phyloP scores from a whole-genome alignment of 768 basidiomycete genomes.

The Hypholoma fasciculare region DNA sequence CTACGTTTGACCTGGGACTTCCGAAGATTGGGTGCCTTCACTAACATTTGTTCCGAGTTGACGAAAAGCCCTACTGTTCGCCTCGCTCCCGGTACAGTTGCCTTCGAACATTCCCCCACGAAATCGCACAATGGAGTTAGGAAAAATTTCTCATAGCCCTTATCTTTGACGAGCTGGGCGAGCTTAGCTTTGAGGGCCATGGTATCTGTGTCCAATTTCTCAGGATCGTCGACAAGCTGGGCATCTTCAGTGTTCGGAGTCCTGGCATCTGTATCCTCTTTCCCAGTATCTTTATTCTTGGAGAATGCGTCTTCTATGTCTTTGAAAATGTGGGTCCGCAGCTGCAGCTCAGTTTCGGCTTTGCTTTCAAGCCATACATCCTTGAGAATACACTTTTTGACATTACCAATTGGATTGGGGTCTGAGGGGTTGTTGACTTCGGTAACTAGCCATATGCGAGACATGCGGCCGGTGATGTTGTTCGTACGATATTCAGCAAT shows the following conservation, averaged over 20 bases:
- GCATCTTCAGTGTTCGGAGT: no score
- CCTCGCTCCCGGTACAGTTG: no score
- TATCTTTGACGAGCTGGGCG: no score
- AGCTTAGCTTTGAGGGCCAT: no score
- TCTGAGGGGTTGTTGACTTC: background rate
- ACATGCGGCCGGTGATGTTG: constrained; percentile 9
- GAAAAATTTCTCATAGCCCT: no score
- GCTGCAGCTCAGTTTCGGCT: constrained; percentile 7
- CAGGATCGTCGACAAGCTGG: no score
- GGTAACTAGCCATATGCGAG: constrained; percentile 3
- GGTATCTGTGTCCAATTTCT: no score
- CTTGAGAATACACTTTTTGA: constrained; percentile 5
- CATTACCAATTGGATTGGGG: background rate
- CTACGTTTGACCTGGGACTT: background rate
- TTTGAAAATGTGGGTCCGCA: constrained; percentile 9
- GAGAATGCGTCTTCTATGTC: constrained; percentile 5
- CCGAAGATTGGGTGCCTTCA: no score
- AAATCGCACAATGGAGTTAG: no score
- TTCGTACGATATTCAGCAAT: constrained; percentile 2
- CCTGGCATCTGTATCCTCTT: background rate
- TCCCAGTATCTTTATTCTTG: background rate
- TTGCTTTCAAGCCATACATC: constrained; percentile 10
- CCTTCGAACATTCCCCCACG: no score
- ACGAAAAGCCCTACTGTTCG: no score
- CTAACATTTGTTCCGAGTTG: no score